These are phyloP conservation scores for Rutstroemia sp. DNA, from an alignment of 2,329 filamentous ascomycete species.

Conservation along the genomic window DNA sequence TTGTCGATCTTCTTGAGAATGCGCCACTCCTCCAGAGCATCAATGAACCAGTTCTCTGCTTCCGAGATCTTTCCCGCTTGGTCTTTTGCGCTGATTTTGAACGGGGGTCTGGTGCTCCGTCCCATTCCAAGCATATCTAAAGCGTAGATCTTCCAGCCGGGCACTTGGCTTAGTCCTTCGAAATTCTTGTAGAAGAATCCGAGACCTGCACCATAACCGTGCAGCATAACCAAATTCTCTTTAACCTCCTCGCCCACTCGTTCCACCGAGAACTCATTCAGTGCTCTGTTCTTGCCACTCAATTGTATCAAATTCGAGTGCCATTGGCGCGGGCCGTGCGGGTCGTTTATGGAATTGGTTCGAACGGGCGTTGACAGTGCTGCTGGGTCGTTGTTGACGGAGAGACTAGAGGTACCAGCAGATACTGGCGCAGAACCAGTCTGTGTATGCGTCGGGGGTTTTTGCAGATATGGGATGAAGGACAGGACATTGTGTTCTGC, in stretches of 20 bases:
- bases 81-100: conserved; percentile 78
- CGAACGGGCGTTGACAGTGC: conserved; percentile 33
- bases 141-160: conserved; percentile 84
- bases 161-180: conserved; percentile 70
- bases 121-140: conserved; percentile 96
- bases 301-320: conserved; percentile 76
- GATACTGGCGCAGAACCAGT: conserved; percentile 47
- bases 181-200: conserved; percentile 99
- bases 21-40: conserved; percentile 94
- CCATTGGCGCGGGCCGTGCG: conserved; percentile 81
- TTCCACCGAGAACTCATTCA: conserved; percentile 93
- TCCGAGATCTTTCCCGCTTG: conserved; percentile 74
- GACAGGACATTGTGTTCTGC: conserved; percentile 86
- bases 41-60: conserved; percentile 92
- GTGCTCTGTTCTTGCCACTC: conserved; percentile 73
- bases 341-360: conserved; percentile 54
- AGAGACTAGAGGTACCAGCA: conserved; percentile 32
- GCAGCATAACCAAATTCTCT: conserved; percentile 88
- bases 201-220: conserved; percentile 91
- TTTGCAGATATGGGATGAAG: conserved; percentile 74
- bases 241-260: conserved; percentile 70
- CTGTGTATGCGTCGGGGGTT: conserved; percentile 48
- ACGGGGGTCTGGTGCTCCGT: conserved; percentile 73
- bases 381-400: conserved; percentile 31
- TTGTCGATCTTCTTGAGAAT: conserved; percentile 80